Conservation (phyloP, 2,329 filamentous ascomycete species). For the Colletotrichum sublineola region DNA sequence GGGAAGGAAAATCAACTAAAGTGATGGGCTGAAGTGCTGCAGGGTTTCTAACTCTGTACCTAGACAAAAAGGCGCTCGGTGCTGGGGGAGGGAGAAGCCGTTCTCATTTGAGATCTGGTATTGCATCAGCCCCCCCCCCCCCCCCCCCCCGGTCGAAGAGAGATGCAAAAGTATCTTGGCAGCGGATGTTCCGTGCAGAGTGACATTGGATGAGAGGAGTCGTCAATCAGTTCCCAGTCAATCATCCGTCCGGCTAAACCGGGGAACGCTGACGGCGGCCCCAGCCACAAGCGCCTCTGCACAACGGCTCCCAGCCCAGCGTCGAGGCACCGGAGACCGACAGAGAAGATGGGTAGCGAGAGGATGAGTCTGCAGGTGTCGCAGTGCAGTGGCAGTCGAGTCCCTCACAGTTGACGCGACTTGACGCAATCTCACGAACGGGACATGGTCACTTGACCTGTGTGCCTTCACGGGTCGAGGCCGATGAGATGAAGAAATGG, state of each 20-base stretch:
- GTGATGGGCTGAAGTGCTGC: slow-evolving; percentile 22
- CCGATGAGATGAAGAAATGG: slow-evolving; percentile 11
- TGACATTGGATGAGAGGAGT: slow-evolving; percentile 5
- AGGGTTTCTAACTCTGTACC: not conserved
- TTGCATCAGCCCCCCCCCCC: slow-evolving; percentile 1
- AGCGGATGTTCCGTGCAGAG: slow-evolving; percentile 11
- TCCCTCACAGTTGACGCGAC: slow-evolving; percentile 20
- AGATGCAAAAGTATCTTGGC: slow-evolving; percentile 14
- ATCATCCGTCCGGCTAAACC: slow-evolving; percentile 5
- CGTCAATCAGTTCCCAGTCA: not conserved
- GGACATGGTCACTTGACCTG: slow-evolving; percentile 35
- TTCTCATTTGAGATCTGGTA: slow-evolving; percentile 32
- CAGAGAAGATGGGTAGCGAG: not conserved
- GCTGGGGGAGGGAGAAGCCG: not conserved
- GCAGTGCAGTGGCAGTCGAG: slow-evolving; percentile 1
- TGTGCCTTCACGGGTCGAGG: slow-evolving; percentile 27
- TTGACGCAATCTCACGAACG: not conserved
- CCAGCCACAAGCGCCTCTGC: slow-evolving; percentile 35
- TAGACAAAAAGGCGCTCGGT: slow-evolving; percentile 17
- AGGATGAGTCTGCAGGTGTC: not conserved
- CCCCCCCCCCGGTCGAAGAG: not conserved
- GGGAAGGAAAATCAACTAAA: slow-evolving; percentile 18
- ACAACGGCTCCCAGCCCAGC: not conserved
- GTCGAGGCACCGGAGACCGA: not conserved
- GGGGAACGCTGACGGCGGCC: slow-evolving; percentile 8